Evolutionary conservation across 106 monocot species (phyloP).

Genomic region (Phalaenopsis aphrodite): DNA sequence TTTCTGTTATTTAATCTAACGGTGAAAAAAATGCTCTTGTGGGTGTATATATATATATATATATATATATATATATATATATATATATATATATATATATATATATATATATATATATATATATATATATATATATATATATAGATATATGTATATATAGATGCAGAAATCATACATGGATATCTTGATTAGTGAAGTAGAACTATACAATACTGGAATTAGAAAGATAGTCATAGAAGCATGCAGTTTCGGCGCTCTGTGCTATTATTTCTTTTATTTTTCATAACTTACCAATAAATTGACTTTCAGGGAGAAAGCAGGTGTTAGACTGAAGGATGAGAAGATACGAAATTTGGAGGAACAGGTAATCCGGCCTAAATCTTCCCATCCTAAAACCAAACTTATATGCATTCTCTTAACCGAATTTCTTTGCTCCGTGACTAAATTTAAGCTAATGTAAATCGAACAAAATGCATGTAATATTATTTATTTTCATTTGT

Average conservation of each 20-base stretch:
- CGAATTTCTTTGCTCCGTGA: background rate
- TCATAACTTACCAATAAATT: background rate
- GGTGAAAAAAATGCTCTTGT: too few species aligned
- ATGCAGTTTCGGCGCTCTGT: background rate
- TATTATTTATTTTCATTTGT: background rate
- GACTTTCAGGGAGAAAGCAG: slow-evolving; percentile 36
- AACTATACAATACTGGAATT: background rate
- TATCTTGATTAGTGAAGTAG: too few species aligned
- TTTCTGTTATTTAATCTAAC: too few species aligned
- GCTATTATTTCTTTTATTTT: background rate
- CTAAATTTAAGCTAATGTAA: background rate
- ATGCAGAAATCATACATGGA: too few species aligned
- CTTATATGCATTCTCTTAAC: background rate
- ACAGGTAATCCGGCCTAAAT: slow-evolving; percentile 26
- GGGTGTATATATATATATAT: too few species aligned
- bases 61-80: too few species aligned
- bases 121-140: too few species aligned
- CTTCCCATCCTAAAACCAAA: background rate
- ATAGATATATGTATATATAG: too few species aligned
- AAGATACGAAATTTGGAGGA: slow-evolving; percentile 46
- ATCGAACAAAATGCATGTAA: background rate
- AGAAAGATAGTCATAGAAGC: background rate
- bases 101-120: too few species aligned
- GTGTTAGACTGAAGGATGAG: slow-evolving; percentile 26
- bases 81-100: too few species aligned